These are phyloP conservation scores for Rhododendron williamsianum DNA, from an alignment of 148 eudicot genomes.

Conservation along the genomic window DNA sequence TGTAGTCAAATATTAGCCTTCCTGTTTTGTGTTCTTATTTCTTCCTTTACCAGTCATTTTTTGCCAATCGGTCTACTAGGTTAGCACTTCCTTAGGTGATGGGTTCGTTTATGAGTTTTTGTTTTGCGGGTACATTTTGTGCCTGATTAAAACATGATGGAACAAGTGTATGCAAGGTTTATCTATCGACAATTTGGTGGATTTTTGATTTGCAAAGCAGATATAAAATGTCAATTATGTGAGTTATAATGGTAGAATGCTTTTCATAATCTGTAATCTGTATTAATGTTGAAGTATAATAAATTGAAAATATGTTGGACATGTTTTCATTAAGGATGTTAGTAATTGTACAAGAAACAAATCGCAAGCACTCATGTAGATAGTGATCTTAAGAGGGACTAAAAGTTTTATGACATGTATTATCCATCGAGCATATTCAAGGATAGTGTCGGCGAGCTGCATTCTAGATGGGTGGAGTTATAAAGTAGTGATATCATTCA, in stretches of 20 bases:
- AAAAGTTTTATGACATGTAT: not conserved
- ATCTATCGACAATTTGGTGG: not conserved
- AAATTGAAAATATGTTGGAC: not conserved
- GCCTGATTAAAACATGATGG: not conserved
- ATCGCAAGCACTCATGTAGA: not conserved
- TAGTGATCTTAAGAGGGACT: not conserved
- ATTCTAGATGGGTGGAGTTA: not conserved
- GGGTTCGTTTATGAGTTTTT: not conserved
- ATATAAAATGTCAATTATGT: not conserved
- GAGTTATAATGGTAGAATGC: not conserved
- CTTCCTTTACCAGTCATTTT: not conserved
- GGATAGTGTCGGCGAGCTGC: not conserved
- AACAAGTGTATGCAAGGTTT: not conserved
- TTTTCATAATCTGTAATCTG: not conserved
- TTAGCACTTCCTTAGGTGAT: not conserved
- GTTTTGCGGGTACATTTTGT: not conserved
- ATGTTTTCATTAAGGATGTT: not conserved
- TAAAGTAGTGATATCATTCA: not conserved
- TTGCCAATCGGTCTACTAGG: not conserved
- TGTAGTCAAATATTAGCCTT: not conserved
- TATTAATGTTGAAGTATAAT: not conserved
- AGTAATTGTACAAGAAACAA: not conserved
- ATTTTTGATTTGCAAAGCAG: not conserved
- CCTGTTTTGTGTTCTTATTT: not conserved
- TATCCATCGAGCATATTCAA: not conserved